Conservation (phyloP, 192 early-diverging fungal species). For the Backusella luteola region DNA sequence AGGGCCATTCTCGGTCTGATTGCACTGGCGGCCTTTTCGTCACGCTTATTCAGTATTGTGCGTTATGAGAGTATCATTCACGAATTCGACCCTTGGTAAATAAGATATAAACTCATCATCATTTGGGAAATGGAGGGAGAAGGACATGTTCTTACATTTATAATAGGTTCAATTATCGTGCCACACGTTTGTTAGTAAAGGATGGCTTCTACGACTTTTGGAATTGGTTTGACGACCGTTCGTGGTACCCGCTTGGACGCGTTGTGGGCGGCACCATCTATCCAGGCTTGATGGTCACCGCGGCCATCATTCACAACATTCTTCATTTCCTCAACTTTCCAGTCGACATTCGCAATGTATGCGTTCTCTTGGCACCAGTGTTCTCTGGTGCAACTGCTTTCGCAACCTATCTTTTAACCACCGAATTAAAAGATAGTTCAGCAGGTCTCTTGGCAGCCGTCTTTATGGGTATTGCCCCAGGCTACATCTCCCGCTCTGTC, state of each 20-base stretch:
- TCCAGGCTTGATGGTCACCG: conserved; percentile 99
- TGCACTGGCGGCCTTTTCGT: conserved; percentile 80
- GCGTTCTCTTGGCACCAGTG: conserved; percentile 94
- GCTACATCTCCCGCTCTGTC: conserved; percentile 99
- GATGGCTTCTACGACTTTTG: conserved; percentile 97
- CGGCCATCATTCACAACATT: conserved; percentile 92
- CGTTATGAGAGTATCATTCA: conserved; percentile 99
- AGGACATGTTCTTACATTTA: neutral
- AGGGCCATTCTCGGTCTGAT: conserved; percentile 89
- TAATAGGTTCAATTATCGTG: conserved; percentile 92
- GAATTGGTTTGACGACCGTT: conserved; percentile 99
- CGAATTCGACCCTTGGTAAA: conserved; percentile 96
- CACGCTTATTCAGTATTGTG: conserved; percentile 95
- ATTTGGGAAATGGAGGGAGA: too few species aligned
- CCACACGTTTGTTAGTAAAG: conserved; percentile 88
- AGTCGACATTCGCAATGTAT: conserved; percentile 97
- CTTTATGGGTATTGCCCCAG: conserved; percentile 98
- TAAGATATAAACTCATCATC: neutral
- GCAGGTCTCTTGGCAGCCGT: conserved; percentile 96
- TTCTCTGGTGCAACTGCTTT: conserved; percentile 97
- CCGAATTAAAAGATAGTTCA: conserved; percentile 86
- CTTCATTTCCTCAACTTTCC: conserved; percentile 93
- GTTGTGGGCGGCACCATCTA: conserved; percentile 99
- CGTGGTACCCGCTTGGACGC: conserved; percentile 98
- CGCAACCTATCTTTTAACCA: conserved; percentile 91